Evolutionary conservation across 371 early-diverging fungal genomes (phyloP), one percentile per base, ranked within the genome.

Genomic region (Saksenaea vasiformis): DNA sequence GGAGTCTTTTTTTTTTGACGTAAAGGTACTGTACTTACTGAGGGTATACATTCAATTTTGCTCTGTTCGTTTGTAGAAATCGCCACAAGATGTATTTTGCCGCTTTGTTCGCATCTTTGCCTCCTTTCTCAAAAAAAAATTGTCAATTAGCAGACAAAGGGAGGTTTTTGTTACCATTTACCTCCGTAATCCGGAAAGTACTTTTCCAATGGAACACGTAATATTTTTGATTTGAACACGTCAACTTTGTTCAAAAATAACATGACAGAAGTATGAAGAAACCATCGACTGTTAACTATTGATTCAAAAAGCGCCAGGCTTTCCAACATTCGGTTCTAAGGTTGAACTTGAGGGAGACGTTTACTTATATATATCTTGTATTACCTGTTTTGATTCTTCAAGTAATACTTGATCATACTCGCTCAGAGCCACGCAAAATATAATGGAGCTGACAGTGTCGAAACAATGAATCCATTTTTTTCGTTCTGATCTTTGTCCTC

Each of bases 401-500:
- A n/a, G n/a, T n/a, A n/a, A n/a, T n/a, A n/a, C n/a, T n/a, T n/a
- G 92, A 68, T 87, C 91, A 77, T 85, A 90, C 69, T 82, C 90
- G 70, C 81, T 83, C 60, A 87, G 74, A 51, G 88, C 93, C 63
- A 85, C 90, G 73, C 80, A 88, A 77, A 81, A 90, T 58, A 84
- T 90, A 66, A 83, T 90, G 62, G 81, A 87, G 61, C 82, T 92
- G 22, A 90, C 93, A 38, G 85, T 80, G 77, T 93, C 87, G 81
- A 95, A 90, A 68, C 94, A 95, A 67, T 94, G 95, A 47, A 93
- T 91, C 97, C 97, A 96, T n/a, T n/a, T n/a, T n/a, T n/a, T n/a
- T n/a, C n/a, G n/a, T n/a, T n/a, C n/a, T n/a, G n/a, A n/a, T n/a
- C 72, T 94, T 94, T 72, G 90, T 2, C 89, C 89, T 22, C 90